Evolutionary conservation across 441 rosid genomes (phyloP).

Genomic region (Sinapis alba): DNA sequence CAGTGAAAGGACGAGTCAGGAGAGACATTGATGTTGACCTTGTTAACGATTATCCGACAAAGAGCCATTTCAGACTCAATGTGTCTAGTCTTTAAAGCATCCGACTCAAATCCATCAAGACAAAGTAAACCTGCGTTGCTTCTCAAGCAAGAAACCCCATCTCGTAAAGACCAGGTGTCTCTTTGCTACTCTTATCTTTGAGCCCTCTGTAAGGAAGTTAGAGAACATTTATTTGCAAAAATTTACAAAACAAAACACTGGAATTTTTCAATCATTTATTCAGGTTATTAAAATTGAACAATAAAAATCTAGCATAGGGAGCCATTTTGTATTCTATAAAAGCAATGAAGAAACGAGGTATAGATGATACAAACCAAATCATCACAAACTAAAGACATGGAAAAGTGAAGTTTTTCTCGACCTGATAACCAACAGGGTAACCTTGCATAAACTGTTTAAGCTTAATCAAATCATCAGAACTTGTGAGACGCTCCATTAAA

Average conservation of each 20-base stretch:
- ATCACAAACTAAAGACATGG: constrained; percentile 25
- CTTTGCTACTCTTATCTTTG: background rate
- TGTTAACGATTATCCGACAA: too few relatives aligned
- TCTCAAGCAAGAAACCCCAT: too few relatives aligned
- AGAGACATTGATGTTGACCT: too few relatives aligned
- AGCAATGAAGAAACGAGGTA: background rate
- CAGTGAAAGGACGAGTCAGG: too few relatives aligned
- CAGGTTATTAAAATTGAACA: background rate
- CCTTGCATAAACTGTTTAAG: constrained; percentile 56
- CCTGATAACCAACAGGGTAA: constrained; percentile 23
- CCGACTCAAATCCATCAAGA: too few relatives aligned
- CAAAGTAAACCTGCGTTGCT: too few relatives aligned
- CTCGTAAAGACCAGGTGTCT: background rate
- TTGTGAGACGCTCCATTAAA: constrained; percentile 70
- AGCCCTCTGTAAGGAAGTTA: background rate
- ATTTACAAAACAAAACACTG: background rate
- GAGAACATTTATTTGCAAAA: background rate
- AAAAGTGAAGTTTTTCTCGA: constrained; percentile 9
- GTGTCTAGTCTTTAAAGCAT: background rate
- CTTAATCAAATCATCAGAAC: constrained; percentile 56
- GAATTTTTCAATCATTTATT: background rate
- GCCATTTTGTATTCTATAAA: constrained; percentile 3
- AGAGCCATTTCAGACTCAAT: background rate
- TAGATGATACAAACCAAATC: background rate
- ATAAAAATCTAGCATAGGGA: background rate